Percentiles rank a stretch among this genome's conserved stretches.
Evolutionary conservation across 257 asterid species (phyloP).

Genomic region (Mitragyna speciosa): DNA sequence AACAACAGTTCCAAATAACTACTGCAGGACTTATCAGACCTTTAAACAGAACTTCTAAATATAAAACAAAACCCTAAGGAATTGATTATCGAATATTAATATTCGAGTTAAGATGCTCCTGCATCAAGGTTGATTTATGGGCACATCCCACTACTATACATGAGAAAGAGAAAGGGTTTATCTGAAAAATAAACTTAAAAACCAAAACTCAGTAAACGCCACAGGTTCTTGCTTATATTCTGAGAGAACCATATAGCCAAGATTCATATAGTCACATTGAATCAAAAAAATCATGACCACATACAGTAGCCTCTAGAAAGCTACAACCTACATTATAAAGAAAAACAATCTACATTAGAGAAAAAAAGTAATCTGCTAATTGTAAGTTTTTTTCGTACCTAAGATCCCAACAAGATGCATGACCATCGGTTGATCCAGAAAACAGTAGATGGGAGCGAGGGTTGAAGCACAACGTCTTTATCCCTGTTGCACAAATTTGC

Average conservation of each 20-base stretch:
- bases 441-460: conserved; percentile 62
- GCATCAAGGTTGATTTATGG: neutral
- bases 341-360: too few relatives aligned
- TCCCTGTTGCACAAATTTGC: conserved; percentile 34
- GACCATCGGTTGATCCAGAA: conserved; percentile 81
- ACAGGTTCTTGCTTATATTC: neutral
- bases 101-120: neutral
- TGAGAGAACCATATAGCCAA: neutral
- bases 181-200: neutral
- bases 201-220: neutral
- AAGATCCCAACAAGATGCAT: conserved; percentile 86
- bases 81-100: too few relatives aligned
- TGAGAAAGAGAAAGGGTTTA: neutral
- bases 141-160: neutral
- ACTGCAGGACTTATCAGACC: too few relatives aligned
- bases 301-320: neutral
- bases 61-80: too few relatives aligned
- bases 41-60: too few relatives aligned
- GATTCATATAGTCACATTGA: neutral
- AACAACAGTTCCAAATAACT: too few relatives aligned
- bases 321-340: neutral
- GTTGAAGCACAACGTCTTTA: conserved; percentile 65
- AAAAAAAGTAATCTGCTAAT: neutral
- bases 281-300: neutral
- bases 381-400: conserved; percentile 43